A percentile compares a stretch with the other conserved stretches of the same genome.
These are phyloP conservation scores for Peronospora farinosa DNA, from an alignment of 352 stramenopile species.

Conservation along the genomic window DNA sequence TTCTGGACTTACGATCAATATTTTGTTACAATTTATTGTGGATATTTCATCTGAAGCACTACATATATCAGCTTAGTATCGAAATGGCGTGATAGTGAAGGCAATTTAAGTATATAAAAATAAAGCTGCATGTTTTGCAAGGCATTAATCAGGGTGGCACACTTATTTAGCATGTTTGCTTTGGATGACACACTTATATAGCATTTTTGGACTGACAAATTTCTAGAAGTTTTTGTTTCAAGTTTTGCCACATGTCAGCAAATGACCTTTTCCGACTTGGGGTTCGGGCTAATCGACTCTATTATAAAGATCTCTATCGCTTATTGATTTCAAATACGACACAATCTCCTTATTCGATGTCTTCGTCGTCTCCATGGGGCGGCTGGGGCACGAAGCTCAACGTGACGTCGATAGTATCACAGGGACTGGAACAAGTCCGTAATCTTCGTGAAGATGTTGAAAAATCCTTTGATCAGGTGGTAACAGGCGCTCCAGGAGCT, in stretches of 20 bases:
- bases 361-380: conserved; percentile 35
- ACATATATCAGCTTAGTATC: no score
- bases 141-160: no score
- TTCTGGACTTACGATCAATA: no score
- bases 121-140: no score
- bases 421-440: conserved; percentile 76
- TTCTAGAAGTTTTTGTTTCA: neutral
- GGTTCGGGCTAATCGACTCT: neutral
- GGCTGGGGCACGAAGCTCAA: conserved; percentile 68
- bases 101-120: no score
- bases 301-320: neutral
- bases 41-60: no score
- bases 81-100: no score
- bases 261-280: neutral
- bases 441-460: conserved; percentile 83
- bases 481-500: conserved; percentile 30
- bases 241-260: neutral
- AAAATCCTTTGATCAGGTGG: conserved; percentile 83
- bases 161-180: no score
- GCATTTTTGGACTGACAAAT: neutral
- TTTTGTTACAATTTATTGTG: no score
- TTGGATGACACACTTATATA: no score
- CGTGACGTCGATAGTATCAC: conserved; percentile 76
- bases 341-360: neutral
- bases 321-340: neutral